phyloP scores from a whole-genome alignment of 2,329 filamentous ascomycete species.

The Beauveria caledonica region DNA sequence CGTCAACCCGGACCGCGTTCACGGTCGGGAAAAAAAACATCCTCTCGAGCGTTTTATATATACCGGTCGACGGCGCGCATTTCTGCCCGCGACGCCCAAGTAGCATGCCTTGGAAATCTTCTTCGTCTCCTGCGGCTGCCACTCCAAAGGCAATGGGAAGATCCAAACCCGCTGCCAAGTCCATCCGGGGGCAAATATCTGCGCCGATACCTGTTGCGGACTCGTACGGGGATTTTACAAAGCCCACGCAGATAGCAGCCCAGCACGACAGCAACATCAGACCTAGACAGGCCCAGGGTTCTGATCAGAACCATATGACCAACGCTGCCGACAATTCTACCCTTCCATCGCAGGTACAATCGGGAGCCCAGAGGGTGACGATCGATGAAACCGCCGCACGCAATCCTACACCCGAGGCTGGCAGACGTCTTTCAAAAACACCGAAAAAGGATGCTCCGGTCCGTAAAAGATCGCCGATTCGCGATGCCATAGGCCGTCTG shows the following conservation, averaged over 20 bases:
- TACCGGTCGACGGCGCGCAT: not conserved
- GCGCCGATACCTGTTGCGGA: slow-evolving; percentile 49
- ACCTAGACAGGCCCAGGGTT: not conserved
- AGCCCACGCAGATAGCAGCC: slow-evolving; percentile 16
- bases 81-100: not conserved
- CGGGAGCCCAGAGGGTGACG: not conserved
- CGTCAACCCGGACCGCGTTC: not conserved
- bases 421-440: slow-evolving; percentile 32
- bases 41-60: not conserved
- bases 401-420: slow-evolving; percentile 18
- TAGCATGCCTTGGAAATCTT: slow-evolving; percentile 7
- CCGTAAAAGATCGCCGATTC: slow-evolving; percentile 51
- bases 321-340: not conserved
- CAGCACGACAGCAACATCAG: not conserved
- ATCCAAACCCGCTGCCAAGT: slow-evolving; percentile 20
- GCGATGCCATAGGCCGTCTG: slow-evolving; percentile 46
- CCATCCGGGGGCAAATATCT: slow-evolving; percentile 53
- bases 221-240: slow-evolving; percentile 44
- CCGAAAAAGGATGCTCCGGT: slow-evolving; percentile 27
- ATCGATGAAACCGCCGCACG: not conserved
- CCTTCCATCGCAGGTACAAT: not conserved
- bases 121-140: not conserved
- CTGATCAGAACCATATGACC: not conserved
- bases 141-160: not conserved
- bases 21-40: not conserved